phyloP scores from a whole-genome alignment of 2,329 filamentous ascomycete species.

The Hymenoscyphus repandus region DNA sequence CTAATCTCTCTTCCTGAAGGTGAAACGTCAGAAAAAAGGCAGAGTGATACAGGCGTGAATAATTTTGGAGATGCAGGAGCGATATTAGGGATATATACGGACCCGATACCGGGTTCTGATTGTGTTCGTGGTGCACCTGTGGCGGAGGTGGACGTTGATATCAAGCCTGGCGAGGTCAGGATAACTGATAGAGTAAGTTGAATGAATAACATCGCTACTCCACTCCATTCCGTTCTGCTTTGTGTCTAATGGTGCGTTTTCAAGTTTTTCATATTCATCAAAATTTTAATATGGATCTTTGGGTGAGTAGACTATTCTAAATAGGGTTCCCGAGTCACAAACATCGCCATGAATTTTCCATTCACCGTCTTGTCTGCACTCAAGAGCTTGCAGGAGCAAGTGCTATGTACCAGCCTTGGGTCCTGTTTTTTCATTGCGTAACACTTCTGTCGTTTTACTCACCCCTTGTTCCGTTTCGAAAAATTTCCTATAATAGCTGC shows the following conservation, averaged over 20 bases:
- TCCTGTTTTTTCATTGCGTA: no score
- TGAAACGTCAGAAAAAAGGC: constrained; percentile 12
- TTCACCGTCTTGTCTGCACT: no score
- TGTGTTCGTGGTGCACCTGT: constrained; percentile 15
- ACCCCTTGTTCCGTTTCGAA: no score
- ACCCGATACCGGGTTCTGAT: constrained; percentile 12
- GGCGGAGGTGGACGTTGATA: constrained; percentile 21
- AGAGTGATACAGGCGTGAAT: constrained; percentile 9
- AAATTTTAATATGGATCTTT: neutral
- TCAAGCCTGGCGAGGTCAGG: constrained; percentile 1
- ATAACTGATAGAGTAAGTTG: constrained; percentile 8
- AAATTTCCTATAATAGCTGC: no score
- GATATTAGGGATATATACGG: constrained; percentile 22
- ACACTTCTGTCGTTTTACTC: no score
- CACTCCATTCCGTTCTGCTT: neutral
- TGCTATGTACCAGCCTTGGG: no score
- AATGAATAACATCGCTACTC: neutral
- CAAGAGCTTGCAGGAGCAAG: no score
- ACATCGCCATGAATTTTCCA: no score
- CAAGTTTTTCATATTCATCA: neutral
- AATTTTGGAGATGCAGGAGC: constrained; percentile 27
- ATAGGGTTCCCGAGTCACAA: no score
- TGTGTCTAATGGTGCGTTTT: no score
- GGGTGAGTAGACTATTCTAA: no score
- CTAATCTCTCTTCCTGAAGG: constrained; percentile 21